These are phyloP conservation scores for Wickerhamomyces chaumierensis DNA, from an alignment of 805 yeast species.

Conservation along the genomic window DNA sequence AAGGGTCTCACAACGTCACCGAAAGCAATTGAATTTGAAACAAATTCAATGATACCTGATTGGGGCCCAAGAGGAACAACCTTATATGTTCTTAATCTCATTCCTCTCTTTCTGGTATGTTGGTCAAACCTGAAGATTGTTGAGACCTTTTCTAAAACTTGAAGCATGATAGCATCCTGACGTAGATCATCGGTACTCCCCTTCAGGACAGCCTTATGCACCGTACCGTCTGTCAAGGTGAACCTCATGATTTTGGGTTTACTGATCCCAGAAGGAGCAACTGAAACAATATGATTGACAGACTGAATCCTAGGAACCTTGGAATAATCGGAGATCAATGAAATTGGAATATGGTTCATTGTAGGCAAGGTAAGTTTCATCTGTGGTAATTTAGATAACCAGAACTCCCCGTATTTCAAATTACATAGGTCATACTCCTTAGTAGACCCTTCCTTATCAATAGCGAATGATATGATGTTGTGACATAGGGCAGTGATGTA, in stretches of 20 bases:
- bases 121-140: slow-evolving; percentile 43
- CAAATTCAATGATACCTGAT: slow-evolving; percentile 87
- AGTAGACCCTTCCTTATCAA: slow-evolving; percentile 24
- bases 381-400: slow-evolving; percentile 39
- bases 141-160: slow-evolving; percentile 84
- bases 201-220: slow-evolving; percentile 55
- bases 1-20: slow-evolving; percentile 55
- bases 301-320: slow-evolving; percentile 33
- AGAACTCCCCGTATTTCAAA: slow-evolving; percentile 38
- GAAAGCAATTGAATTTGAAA: slow-evolving; percentile 60
- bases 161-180: slow-evolving; percentile 97
- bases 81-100: slow-evolving; percentile 71
- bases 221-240: slow-evolving; percentile 43
- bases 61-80: slow-evolving; percentile 85
- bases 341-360: slow-evolving; percentile 28
- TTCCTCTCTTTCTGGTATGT: slow-evolving; percentile 41
- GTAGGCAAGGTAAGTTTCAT: slow-evolving; percentile 61
- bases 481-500: slow-evolving; percentile 42
- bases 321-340: slow-evolving; percentile 31
- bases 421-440: slow-evolving; percentile 12
- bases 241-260: slow-evolving; percentile 70
- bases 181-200: slow-evolving; percentile 86
- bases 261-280: slow-evolving; percentile 81
- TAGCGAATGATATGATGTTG: slow-evolving; percentile 40
- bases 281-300: slow-evolving; percentile 34